Percentiles rank a stretch among this genome's conserved stretches.
Conservation (phyloP, 2,329 filamentous ascomycete species). For the Ceratocystis colombiana region DNA sequence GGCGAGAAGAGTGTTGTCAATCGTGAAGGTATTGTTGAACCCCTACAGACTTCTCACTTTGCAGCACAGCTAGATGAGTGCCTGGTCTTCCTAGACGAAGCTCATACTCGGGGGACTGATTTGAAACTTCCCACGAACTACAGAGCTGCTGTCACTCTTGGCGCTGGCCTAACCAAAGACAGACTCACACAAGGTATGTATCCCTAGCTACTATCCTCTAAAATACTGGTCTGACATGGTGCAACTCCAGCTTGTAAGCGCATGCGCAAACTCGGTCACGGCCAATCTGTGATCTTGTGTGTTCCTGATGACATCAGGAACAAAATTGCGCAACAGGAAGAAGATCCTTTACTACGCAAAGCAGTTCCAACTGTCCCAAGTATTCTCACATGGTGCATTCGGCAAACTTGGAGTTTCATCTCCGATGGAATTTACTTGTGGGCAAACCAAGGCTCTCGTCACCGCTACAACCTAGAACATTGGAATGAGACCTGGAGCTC, state of each 20-base stretch:
- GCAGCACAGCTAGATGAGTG: constrained; percentile 46
- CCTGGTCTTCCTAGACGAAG: constrained; percentile 59
- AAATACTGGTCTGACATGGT: not conserved
- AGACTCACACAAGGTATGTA: constrained; percentile 53
- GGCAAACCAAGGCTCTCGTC: constrained; percentile 49
- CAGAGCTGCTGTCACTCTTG: constrained; percentile 57
- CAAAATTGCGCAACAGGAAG: constrained; percentile 38
- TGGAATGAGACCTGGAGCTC: constrained; percentile 29
- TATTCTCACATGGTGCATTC: constrained; percentile 50
- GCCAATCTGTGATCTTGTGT: constrained; percentile 55
- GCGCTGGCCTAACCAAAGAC: constrained; percentile 57
- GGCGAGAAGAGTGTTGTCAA: constrained; percentile 48
- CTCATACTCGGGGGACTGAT: constrained; percentile 61
- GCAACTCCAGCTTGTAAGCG: constrained; percentile 51
- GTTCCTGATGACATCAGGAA: constrained; percentile 48
- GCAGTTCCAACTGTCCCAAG: constrained; percentile 40
- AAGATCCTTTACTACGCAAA: not conserved
- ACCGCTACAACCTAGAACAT: constrained; percentile 35
- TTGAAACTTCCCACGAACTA: constrained; percentile 49
- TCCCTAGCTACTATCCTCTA: not conserved
- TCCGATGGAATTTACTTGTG: constrained; percentile 47
- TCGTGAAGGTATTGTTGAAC: constrained; percentile 37
- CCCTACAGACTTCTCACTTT: constrained; percentile 50
- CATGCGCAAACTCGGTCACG: constrained; percentile 57
- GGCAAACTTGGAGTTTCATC: constrained; percentile 45